Evolutionary conservation across 106 monocot genomes (phyloP).

Genomic region (Apostasia ramifera): DNA sequence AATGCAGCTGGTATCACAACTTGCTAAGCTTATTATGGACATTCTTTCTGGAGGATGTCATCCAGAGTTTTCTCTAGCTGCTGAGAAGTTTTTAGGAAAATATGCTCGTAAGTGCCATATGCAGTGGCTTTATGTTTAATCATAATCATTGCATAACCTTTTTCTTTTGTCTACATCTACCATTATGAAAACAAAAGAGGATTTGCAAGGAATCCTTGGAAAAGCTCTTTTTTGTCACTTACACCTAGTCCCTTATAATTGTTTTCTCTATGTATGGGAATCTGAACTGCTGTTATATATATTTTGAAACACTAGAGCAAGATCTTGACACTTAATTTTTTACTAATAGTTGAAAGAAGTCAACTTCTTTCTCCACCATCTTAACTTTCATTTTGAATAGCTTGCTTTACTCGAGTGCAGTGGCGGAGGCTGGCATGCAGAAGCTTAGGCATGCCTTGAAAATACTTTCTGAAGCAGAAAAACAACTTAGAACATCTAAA

Average conservation of each 20-base stretch:
- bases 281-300: too few relatives aligned
- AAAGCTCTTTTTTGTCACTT: too few relatives aligned
- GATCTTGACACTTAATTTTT: not conserved
- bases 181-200: too few relatives aligned
- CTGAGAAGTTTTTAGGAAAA: conserved; percentile 39
- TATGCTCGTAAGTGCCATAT: conserved; percentile 44
- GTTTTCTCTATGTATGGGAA: too few relatives aligned
- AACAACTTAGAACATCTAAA: conserved; percentile 88
- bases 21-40: conserved; percentile 98
- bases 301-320: too few relatives aligned
- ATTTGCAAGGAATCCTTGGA: too few relatives aligned
- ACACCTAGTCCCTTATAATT: too few relatives aligned
- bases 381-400: not conserved
- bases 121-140: not conserved
- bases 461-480: conserved; percentile 93
- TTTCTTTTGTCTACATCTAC: too few relatives aligned
- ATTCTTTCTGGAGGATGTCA: conserved; percentile 75
- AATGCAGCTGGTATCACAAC: conserved; percentile 84
- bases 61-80: conserved; percentile 33
- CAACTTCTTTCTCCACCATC: not conserved
- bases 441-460: conserved; percentile 73
- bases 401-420: conserved; percentile 22
- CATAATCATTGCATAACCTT: too few relatives aligned
- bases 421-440: conserved; percentile 47
- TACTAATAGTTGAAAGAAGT: too few relatives aligned